Base-by-base conservation (phyloP, 192 early-diverging fungal genomes). In the Entophlyctis luteolus region DNA sequence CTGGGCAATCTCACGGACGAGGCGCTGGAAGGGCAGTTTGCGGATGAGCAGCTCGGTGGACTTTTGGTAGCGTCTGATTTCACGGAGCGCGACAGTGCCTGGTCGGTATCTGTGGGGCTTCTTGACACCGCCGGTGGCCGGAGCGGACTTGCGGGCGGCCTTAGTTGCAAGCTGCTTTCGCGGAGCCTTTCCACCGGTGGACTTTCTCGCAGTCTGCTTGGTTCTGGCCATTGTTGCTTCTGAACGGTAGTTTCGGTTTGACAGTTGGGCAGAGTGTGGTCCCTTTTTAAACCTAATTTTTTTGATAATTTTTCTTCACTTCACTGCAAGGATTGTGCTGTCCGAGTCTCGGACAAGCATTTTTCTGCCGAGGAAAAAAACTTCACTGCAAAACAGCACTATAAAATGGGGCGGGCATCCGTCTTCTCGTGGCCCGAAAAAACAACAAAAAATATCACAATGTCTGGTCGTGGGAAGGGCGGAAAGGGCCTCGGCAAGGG, bases 401-500 rank as follows among this genome's bases (percentile, higher is more conserved):
- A n/a, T n/a, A n/a, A n/a, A n/a, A n/a, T n/a, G n/a, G n/a, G n/a
- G n/a, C n/a, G n/a, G n/a, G n/a, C n/a, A n/a, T n/a, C n/a, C 42
- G 42, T 45, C 10, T n/a, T 45, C 42, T 45, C 42, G 10, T 45
- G 10, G 10, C 42, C 10, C 10, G n/a, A 45, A 45, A 45, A 10
- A 45, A 45, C 42, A 45, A 45, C n/a, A n/a, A 45, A 45, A 45
- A 45, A 10, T n/a, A 45, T 45, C 42, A 75, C 32, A 77, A 93
- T 98, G 95, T 88, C 95, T 86, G 95, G 95, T 76, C 91, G 95
- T 75, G 95, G 95, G 80, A 98, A 98, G 85, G 95, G 95, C 78
- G 95, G 95, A 85, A 97, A 97, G 84, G 94, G 95, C 78, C 86
- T 98, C 54, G 95, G 95, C 88, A 98, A 98, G 88, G 95, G 95